These are phyloP conservation scores for Plectranthus barbatus DNA, from an alignment of 257 asterid genomes.

Conservation along the genomic window DNA sequence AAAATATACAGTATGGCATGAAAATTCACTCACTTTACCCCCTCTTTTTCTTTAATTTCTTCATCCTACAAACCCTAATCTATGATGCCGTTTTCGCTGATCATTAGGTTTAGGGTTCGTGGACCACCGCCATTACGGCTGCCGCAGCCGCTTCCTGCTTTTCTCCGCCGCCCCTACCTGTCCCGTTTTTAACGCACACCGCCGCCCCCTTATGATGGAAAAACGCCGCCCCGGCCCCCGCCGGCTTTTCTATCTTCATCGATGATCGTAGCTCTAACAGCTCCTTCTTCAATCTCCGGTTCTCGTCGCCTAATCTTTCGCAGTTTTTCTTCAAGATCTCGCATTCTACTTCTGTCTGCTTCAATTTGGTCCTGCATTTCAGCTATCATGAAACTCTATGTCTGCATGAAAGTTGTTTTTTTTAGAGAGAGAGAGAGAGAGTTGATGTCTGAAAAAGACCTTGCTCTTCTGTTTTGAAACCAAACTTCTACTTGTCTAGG, in stretches of 20 bases:
- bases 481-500: slow-evolving; percentile 79
- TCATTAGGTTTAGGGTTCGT: slow-evolving; percentile 17
- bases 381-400: no score
- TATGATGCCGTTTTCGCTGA: slow-evolving; percentile 18
- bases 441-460: no score
- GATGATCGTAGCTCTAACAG: slow-evolving; percentile 38
- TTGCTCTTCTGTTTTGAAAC: slow-evolving; percentile 79
- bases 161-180: slow-evolving; percentile 27
- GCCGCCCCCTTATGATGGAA: slow-evolving; percentile 16
- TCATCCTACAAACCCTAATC: slow-evolving; percentile 26
- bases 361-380: slow-evolving; percentile 63
- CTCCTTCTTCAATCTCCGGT: slow-evolving; percentile 49
- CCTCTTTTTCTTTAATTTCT: neutral
- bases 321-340: slow-evolving; percentile 60
- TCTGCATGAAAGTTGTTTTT: no score
- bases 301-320: slow-evolving; percentile 46
- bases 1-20: slow-evolving; percentile 15
- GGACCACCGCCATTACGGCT: slow-evolving; percentile 27
- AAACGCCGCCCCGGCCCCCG: neutral
- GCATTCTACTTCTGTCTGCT: slow-evolving; percentile 70
- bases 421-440: no score
- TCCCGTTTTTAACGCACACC: slow-evolving; percentile 15
- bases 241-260: slow-evolving; percentile 14
- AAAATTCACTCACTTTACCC: neutral
- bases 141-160: slow-evolving; percentile 12